Conservation (phyloP, 2,329 filamentous ascomycete species). For the Apiospora hydei region DNA sequence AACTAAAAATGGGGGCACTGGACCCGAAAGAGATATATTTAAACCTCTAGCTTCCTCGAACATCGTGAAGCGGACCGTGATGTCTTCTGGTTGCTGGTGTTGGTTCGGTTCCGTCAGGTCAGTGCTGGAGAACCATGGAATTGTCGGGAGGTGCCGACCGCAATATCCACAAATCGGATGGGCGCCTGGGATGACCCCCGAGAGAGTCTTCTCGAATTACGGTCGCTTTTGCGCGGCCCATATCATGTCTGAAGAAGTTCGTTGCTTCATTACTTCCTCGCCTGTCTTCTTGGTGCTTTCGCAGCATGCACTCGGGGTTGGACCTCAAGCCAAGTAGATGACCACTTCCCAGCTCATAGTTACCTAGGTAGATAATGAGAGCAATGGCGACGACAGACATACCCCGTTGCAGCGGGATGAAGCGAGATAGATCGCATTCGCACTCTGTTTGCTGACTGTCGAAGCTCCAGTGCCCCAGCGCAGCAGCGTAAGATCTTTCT, state of each 20-base stretch:
- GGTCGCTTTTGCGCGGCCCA: neutral
- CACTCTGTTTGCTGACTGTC: neutral
- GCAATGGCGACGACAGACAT: too few relatives aligned
- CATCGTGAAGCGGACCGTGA: neutral
- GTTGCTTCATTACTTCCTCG: too few relatives aligned
- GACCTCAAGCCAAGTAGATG: neutral
- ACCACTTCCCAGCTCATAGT: neutral
- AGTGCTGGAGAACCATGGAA: neutral
- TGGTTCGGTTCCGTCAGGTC: neutral
- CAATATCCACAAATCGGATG: constrained; percentile 13
- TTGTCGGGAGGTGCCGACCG: neutral
- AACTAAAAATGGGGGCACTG: constrained; percentile 7
- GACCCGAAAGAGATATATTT: constrained; percentile 15
- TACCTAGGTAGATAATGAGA: neutral
- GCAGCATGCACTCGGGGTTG: neutral
- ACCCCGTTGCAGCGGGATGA: neutral
- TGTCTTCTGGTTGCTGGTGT: neutral
- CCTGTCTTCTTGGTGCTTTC: neutral
- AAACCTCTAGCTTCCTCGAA: neutral
- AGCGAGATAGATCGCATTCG: neutral
- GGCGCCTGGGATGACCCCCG: neutral
- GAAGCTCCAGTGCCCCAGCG: neutral
- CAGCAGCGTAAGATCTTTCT: neutral
- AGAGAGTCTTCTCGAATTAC: neutral
- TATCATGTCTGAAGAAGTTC: neutral